Conservation (phyloP, 169 alveolate species). For the Cyclospora cayetanensis region DNA sequence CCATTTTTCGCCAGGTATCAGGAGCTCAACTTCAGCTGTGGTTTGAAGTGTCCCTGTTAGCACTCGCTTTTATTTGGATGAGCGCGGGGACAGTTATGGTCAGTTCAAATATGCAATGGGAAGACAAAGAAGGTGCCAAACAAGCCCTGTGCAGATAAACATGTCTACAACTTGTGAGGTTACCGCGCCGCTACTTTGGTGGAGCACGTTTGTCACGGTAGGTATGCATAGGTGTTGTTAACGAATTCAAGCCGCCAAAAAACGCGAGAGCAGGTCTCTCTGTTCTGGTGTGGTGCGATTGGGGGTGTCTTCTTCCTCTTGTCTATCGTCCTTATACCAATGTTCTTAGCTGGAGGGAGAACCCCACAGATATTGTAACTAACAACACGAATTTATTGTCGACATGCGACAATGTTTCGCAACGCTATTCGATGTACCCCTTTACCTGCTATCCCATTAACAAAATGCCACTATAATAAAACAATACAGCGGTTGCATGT, state of each 20-base stretch:
- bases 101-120: no score
- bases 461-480: no score
- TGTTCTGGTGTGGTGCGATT: conserved; percentile 70
- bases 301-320: conserved; percentile 70
- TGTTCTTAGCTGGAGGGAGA: conserved; percentile 69
- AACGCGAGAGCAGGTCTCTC: conserved; percentile 45
- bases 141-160: conserved; percentile 63
- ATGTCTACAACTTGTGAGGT: conserved; percentile 71
- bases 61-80: conserved; percentile 69
- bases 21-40: conserved; percentile 12
- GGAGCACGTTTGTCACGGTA: conserved; percentile 71
- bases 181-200: conserved; percentile 71
- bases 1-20: background rate
- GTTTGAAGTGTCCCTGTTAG: conserved; percentile 62
- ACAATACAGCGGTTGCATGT: no score
- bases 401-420: background rate
- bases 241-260: background rate
- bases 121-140: no score
- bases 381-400: background rate
- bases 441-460: background rate
- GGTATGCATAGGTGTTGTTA: background rate
- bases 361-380: conserved; percentile 55
- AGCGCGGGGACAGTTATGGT: conserved; percentile 70
- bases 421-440: conserved; percentile 9
- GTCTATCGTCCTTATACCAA: conserved; percentile 67